These are phyloP conservation scores for Gossypium anomalum DNA, from an alignment of 345 rosid species.

Conservation along the genomic window DNA sequence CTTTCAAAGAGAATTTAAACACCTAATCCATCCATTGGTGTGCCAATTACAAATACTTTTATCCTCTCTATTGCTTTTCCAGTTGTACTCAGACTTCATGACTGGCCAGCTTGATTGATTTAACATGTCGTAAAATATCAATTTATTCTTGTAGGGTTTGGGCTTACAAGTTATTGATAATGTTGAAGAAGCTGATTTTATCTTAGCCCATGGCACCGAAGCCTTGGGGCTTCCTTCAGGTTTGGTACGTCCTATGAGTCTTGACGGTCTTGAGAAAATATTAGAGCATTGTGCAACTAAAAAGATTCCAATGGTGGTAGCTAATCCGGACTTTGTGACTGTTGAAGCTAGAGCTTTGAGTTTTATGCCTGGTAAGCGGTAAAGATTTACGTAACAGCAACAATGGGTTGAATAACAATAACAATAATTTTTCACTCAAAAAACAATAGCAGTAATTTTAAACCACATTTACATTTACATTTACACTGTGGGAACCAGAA, in stretches of 20 bases:
- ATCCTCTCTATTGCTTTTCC: background rate
- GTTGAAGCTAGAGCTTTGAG: slow-evolving; percentile 82
- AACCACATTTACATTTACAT: background rate
- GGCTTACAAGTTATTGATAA: slow-evolving; percentile 65
- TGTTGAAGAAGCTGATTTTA: slow-evolving; percentile 81
- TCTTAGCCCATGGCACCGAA: slow-evolving; percentile 87
- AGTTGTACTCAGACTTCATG: background rate
- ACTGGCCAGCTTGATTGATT: background rate
- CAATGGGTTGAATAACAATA: background rate
- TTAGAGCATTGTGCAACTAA: slow-evolving; percentile 64
- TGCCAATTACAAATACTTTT: background rate
- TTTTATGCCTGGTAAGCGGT: slow-evolving; percentile 90
- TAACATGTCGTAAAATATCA: background rate
- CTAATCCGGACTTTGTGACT: slow-evolving; percentile 90
- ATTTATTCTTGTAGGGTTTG: slow-evolving; percentile 49
- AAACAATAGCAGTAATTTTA: background rate
- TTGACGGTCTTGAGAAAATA: slow-evolving; percentile 74
- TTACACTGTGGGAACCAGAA: background rate
- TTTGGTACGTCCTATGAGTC: slow-evolving; percentile 41
- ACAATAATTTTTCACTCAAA: background rate
- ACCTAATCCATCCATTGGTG: background rate
- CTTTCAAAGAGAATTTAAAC: background rate
- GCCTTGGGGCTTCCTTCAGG: slow-evolving; percentile 82
- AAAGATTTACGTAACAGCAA: slow-evolving; percentile 8
- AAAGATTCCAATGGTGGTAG: slow-evolving; percentile 87